Evolutionary conservation across 768 basidiomycete genomes (phyloP).

Genomic region (Tylopilus intermedius): DNA sequence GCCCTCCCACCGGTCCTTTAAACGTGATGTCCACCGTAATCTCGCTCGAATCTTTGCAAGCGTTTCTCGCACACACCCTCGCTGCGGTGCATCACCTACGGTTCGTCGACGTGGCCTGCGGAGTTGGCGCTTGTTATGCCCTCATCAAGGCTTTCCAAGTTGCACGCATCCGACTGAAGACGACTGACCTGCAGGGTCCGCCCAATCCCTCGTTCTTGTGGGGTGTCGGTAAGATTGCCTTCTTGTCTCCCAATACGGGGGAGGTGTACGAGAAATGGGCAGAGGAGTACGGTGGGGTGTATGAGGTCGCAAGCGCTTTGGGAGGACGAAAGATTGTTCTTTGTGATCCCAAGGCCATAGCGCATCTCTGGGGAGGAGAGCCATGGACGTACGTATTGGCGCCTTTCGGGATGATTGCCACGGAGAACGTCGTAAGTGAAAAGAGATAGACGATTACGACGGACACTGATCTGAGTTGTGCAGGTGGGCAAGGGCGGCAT

Average conservation of each 20-base stretch:
- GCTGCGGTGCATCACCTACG: not conserved
- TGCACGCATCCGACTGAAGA: constrained; percentile 8
- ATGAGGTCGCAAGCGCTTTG: constrained; percentile 34
- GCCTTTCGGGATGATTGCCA: constrained; percentile 15
- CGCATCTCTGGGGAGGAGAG: constrained; percentile 48
- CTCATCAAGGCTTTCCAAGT: constrained; percentile 5
- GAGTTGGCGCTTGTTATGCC: constrained; percentile 3
- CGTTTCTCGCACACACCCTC: not conserved
- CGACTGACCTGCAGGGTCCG: constrained; percentile 22
- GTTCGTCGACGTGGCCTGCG: constrained; percentile 2
- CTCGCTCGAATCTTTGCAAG: constrained; percentile 3
- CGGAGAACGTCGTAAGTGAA: constrained; percentile 24
- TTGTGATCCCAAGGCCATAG: constrained; percentile 46
- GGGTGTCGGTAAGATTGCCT: constrained; percentile 5
- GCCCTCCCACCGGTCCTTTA: not conserved
- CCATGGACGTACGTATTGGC: constrained; percentile 34
- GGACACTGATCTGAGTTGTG: not conserved
- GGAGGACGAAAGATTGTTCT: constrained; percentile 35
- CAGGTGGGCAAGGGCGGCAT: constrained; percentile 35
- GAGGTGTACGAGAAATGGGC: constrained; percentile 44
- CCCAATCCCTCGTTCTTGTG: constrained; percentile 15
- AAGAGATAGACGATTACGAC: not conserved
- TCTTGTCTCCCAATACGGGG: constrained; percentile 23
- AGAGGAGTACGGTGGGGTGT: constrained; percentile 44
- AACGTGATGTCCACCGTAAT: not conserved